Conservation (phyloP, 192 early-diverging fungal genomes). For the Linnemannia elongata region DNA sequence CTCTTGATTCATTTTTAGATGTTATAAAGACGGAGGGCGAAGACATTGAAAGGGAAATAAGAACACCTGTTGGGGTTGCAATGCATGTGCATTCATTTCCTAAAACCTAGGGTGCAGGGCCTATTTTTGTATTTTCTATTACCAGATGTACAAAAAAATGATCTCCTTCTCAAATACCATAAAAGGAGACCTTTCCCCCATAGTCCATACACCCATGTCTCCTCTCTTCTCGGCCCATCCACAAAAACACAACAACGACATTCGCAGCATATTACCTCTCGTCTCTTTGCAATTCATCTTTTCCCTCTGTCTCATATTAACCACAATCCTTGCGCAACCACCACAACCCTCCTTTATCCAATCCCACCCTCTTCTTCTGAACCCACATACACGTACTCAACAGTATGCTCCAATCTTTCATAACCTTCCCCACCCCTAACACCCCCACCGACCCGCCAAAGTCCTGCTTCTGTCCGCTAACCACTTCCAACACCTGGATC, state of each 20-base stretch:
- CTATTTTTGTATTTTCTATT: too few relatives aligned
- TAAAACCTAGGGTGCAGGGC: too few relatives aligned
- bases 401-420: neutral
- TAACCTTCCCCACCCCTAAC: neutral
- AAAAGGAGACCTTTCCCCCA: too few relatives aligned
- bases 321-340: neutral
- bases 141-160: too few relatives aligned
- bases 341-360: neutral
- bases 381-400: neutral
- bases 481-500: neutral
- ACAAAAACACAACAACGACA: neutral
- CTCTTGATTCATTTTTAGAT: too few relatives aligned
- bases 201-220: too few relatives aligned
- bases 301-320: neutral
- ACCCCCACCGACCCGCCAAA: neutral
- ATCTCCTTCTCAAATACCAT: too few relatives aligned
- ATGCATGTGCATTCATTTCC: too few relatives aligned
- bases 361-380: neutral
- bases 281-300: neutral
- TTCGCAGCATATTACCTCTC: neutral
- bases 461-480: neutral
- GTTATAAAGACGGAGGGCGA: too few relatives aligned
- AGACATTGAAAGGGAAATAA: too few relatives aligned
- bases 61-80: too few relatives aligned
- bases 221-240: neutral